phyloP scores from a whole-genome alignment of 2,329 filamentous ascomycete genomes.

The Colletotrichum acutatum region DNA sequence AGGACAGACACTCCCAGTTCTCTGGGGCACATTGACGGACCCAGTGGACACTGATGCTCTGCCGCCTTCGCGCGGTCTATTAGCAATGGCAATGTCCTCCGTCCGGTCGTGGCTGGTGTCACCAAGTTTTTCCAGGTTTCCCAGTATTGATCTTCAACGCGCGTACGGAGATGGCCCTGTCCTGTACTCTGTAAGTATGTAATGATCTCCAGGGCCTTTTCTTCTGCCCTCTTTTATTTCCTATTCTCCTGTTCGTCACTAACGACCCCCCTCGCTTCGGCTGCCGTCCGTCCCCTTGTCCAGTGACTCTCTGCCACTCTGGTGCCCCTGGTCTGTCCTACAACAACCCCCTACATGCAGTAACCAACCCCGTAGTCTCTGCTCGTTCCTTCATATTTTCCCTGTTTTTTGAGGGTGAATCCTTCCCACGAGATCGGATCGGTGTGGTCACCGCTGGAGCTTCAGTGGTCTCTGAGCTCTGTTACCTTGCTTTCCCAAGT shows the following conservation, averaged over 20 bases:
- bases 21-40: neutral
- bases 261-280: neutral
- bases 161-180: neutral
- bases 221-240: neutral
- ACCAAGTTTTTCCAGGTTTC: neutral
- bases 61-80: neutral
- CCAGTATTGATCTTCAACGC: conserved; percentile 20
- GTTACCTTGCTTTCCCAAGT: neutral
- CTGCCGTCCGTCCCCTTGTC: conserved; percentile 1
- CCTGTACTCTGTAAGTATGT: neutral
- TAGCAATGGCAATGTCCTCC: conserved; percentile 7
- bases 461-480: neutral
- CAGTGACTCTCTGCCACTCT: neutral
- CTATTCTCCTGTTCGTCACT: neutral
- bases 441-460: neutral
- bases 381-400: neutral
- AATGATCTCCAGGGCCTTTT: conserved; percentile 28
- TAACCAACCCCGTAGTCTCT: neutral
- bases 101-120: neutral
- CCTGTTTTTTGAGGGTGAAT: conserved; percentile 13
- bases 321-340: neutral
- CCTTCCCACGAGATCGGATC: conserved; percentile 17
- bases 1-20: neutral
- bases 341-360: neutral
- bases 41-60: neutral